Evolutionary conservation across 163 green algal species (phyloP).

Genomic region (Chloromonas sp.): DNA sequence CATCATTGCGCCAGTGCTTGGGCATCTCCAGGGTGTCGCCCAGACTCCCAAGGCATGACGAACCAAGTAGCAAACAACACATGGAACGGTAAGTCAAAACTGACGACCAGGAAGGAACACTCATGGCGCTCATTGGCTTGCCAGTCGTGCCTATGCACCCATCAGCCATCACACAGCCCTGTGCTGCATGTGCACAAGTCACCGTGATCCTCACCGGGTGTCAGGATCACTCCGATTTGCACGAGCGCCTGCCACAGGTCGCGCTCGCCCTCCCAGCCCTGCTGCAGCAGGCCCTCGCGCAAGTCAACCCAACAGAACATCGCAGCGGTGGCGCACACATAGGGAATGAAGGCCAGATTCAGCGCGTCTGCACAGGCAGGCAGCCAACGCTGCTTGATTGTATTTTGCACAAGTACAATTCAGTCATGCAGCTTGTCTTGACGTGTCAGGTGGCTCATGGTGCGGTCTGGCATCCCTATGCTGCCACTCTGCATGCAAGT

Average conservation of each 20-base stretch:
- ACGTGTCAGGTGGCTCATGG: no score
- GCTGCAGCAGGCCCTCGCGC: conserved; percentile 10
- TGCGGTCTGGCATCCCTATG: no score
- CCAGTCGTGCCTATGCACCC: not conserved
- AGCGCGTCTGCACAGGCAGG: conserved; percentile 34
- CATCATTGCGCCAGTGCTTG: no score
- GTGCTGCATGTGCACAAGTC: no score
- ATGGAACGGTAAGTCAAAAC: not conserved
- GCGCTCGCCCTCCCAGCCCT: conserved; percentile 51
- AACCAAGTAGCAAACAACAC: no score
- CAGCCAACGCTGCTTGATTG: not conserved
- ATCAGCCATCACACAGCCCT: not conserved
- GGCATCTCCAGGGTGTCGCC: no score
- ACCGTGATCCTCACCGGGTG: conserved; percentile 28
- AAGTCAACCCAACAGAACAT: conserved; percentile 80
- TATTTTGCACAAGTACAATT: no score
- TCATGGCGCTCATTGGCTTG: no score
- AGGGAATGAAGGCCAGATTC: conserved; percentile 46
- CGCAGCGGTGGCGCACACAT: conserved; percentile 29
- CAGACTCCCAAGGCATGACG: no score
- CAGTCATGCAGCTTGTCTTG: no score
- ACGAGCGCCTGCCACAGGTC: conserved; percentile 44
- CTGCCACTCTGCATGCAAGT: no score
- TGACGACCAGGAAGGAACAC: not conserved
- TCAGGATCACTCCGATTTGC: conserved; percentile 46